A percentile compares a stretch with the other conserved stretches of the same genome.
phyloP scores from a whole-genome alignment of 1,284 basidiomycete species.

The Abortiporus biennis region DNA sequence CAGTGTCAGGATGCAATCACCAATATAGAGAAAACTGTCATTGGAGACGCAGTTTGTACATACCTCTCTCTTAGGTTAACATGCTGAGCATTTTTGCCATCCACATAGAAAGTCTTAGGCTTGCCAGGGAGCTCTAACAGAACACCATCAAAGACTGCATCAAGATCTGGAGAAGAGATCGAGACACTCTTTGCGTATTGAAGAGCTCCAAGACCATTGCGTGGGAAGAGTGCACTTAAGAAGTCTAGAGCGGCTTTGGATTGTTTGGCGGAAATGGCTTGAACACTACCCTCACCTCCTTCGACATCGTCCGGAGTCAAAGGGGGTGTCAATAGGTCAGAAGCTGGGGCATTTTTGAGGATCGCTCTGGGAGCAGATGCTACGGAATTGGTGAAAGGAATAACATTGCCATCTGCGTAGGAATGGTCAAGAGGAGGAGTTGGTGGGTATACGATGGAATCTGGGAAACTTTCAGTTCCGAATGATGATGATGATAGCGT shows the following conservation, averaged over 20 bases:
- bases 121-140: conserved; percentile 68
- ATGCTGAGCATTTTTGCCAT: conserved; percentile 71
- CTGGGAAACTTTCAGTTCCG: conserved; percentile 28
- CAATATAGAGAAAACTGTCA: conserved; percentile 8
- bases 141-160: conserved; percentile 66
- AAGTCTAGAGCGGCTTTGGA: conserved; percentile 67
- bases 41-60: conserved; percentile 8
- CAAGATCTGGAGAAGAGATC: conserved; percentile 62
- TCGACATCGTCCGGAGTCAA: conserved; percentile 48
- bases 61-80: conserved; percentile 79
- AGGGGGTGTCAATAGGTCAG: conserved; percentile 50
- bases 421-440: conserved; percentile 19
- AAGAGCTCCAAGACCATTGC: conserved; percentile 56
- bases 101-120: conserved; percentile 71
- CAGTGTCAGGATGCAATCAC: conserved; percentile 6
- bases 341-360: conserved; percentile 27
- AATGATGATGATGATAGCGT: conserved; percentile 24
- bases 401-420: conserved; percentile 11
- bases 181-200: conserved; percentile 66
- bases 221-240: conserved; percentile 69
- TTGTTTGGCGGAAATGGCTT: conserved; percentile 30
- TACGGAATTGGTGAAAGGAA: conserved; percentile 16
- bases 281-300: conserved; percentile 21
- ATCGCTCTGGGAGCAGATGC: conserved; percentile 38
- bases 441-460: conserved; percentile 28